phyloP scores from a whole-genome alignment of 2,329 filamentous ascomycete species.

The Esteya vermicola region DNA sequence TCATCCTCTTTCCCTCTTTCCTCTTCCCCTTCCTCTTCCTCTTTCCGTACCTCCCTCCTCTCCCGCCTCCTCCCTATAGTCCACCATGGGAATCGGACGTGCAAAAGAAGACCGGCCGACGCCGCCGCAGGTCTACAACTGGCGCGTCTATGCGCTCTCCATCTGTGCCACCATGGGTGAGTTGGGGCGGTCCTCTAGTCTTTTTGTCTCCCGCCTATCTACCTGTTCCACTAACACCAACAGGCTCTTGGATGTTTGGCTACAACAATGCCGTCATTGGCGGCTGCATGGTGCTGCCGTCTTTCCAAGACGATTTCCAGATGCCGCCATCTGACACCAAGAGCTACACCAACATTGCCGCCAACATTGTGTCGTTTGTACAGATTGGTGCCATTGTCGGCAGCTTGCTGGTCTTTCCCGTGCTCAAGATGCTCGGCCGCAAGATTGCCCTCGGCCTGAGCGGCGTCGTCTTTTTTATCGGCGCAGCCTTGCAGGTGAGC shows the following conservation, averaged over 20 bases:
- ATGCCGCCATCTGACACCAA: neutral
- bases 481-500: neutral
- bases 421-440: neutral
- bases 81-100: neutral
- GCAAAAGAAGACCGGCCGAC: slow-evolving; percentile 1
- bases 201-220: neutral
- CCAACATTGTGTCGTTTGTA: slow-evolving; percentile 2
- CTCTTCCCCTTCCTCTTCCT: neutral
- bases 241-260: slow-evolving; percentile 1
- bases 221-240: neutral
- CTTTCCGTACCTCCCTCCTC: neutral
- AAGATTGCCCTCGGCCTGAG: neutral
- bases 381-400: slow-evolving; percentile 1
- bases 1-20: no score
- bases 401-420: neutral
- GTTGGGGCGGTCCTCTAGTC: neutral
- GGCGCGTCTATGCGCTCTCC: neutral
- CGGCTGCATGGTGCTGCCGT: slow-evolving; percentile 1
- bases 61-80: no score
- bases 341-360: neutral
- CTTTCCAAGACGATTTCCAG: neutral
- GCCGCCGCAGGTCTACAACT: slow-evolving; percentile 1
- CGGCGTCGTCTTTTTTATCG: neutral
- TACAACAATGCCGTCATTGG: slow-evolving; percentile 1
- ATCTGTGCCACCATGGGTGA: neutral